Evolutionary conservation across 768 basidiomycete species (phyloP).

Genomic region (Goffeauzyma gilvescens): DNA sequence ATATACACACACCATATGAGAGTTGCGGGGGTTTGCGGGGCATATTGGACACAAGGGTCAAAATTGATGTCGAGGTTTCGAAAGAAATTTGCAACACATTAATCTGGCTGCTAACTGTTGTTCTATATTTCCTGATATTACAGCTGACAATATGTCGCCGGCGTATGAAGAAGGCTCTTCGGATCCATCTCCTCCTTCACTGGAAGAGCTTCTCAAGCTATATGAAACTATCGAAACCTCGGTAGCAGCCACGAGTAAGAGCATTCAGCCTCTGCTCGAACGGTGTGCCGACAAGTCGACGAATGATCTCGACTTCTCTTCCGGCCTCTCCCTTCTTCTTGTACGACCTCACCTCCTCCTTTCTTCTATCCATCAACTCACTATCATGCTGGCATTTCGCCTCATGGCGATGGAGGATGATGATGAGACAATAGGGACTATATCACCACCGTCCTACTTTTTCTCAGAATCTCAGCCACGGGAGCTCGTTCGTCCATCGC

Average conservation of each 20-base stretch:
- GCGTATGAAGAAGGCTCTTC: no score
- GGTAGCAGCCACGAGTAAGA: conserved; percentile 3
- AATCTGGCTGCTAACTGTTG: no score
- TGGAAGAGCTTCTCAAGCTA: conserved; percentile 5
- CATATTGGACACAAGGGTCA: no score
- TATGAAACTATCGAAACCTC: conserved; percentile 11
- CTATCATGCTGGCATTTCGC: conserved; percentile 38
- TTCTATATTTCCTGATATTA: no score
- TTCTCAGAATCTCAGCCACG: background rate
- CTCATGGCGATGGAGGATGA: no score
- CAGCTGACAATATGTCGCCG: no score
- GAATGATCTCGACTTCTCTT: conserved; percentile 18
- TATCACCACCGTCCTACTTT: background rate
- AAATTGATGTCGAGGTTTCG: no score
- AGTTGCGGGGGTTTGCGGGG: no score
- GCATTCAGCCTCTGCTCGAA: conserved; percentile 1
- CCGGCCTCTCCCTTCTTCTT: conserved; percentile 74
- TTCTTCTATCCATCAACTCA: conserved; percentile 66
- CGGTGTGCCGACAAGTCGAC: conserved; percentile 12
- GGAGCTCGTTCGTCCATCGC: no score
- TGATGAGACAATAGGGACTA: no score
- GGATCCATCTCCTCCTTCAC: no score
- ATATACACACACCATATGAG: conserved; percentile 1
- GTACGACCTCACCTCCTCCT: conserved; percentile 68
- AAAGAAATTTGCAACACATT: no score